Percentiles rank a stretch among this genome's conserved stretches.
phyloP scores from a whole-genome alignment of 768 basidiomycete species.

The Mycena latifolia region DNA sequence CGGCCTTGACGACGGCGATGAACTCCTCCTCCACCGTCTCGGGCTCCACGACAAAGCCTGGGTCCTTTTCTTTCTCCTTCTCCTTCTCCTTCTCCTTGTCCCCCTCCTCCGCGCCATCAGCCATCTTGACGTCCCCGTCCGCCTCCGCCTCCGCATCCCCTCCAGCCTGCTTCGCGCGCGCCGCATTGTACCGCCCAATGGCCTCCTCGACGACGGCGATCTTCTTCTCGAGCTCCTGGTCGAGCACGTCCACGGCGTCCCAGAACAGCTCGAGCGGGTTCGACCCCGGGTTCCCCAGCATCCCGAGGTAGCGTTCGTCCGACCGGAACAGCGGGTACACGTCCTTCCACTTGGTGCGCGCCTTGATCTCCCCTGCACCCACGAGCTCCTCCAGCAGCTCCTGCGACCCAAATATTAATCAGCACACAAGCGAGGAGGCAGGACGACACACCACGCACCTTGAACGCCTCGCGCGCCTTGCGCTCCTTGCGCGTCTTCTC shows the following conservation, averaged over 20 bases:
- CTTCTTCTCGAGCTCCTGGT: conserved; percentile 74
- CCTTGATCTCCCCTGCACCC: conserved; percentile 71
- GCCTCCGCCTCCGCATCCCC: conserved; percentile 38
- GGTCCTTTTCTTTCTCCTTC: no score
- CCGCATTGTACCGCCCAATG: conserved; percentile 62
- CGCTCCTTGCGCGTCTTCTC: conserved; percentile 88
- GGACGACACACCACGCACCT: conserved; percentile 57
- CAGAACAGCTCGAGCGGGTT: conserved; percentile 97
- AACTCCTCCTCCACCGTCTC: no score
- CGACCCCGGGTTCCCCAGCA: conserved; percentile 94
- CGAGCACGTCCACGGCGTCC: conserved; percentile 90
- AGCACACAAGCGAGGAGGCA: not conserved
- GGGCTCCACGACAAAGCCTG: no score
- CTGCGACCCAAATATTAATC: conserved; percentile 47
- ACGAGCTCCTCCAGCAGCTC: conserved; percentile 69
- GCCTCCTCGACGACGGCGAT: conserved; percentile 63
- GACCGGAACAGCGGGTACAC: conserved; percentile 82
- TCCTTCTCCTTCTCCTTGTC: conserved; percentile 41
- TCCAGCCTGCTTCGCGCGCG: conserved; percentile 45
- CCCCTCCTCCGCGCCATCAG: conserved; percentile 46
- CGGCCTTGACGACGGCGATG: conserved; percentile 34
- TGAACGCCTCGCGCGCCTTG: conserved; percentile 93
- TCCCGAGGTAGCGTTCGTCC: conserved; percentile 61
- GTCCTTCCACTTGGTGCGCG: conserved; percentile 93
- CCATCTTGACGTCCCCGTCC: conserved; percentile 40